Percentiles rank a stretch among this genome's conserved stretches.
Conservation (phyloP, 805 yeast genomes). For the Wickerhamomyces canadensis region DNA sequence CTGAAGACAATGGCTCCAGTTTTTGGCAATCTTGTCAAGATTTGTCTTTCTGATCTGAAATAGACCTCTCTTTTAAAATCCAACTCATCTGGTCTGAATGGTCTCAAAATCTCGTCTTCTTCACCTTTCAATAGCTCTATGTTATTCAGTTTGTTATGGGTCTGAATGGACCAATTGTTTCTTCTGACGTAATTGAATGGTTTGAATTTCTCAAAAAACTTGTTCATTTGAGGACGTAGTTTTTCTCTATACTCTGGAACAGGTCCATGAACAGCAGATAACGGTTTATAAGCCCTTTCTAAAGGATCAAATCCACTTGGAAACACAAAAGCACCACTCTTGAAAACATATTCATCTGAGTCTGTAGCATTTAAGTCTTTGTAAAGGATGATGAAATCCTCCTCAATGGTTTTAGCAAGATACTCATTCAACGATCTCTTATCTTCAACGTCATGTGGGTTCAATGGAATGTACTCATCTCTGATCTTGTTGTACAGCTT, state of each 20-base stretch:
- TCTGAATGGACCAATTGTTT: slow-evolving; percentile 67
- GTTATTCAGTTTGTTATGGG: slow-evolving; percentile 45
- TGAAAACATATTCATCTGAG: slow-evolving; percentile 52
- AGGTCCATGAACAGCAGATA: slow-evolving; percentile 61
- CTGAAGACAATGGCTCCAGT: slow-evolving; percentile 43
- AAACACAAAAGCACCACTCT: slow-evolving; percentile 54
- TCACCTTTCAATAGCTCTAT: slow-evolving; percentile 37
- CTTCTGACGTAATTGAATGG: slow-evolving; percentile 54
- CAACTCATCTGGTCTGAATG: slow-evolving; percentile 28
- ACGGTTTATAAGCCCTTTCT: slow-evolving; percentile 42
- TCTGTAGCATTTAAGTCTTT: slow-evolving; percentile 30
- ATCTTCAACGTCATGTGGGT: slow-evolving; percentile 20
- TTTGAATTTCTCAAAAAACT: slow-evolving; percentile 52
- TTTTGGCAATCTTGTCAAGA: slow-evolving; percentile 45
- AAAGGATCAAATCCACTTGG: slow-evolving; percentile 74
- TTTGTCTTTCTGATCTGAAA: slow-evolving; percentile 57
- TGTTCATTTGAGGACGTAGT: slow-evolving; percentile 58
- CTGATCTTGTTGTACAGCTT: slow-evolving; percentile 21
- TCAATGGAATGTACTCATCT: slow-evolving; percentile 20
- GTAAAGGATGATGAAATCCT: slow-evolving; percentile 46
- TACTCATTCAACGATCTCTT: slow-evolving; percentile 14
- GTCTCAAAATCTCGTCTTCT: slow-evolving; percentile 25
- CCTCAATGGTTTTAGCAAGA: slow-evolving; percentile 18
- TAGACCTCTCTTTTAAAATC: slow-evolving; percentile 40
- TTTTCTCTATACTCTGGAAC: slow-evolving; percentile 62